These are phyloP conservation scores for Hypoxylon crocopeplum DNA, from an alignment of 495 filamentous ascomycete species.

Conservation along the genomic window DNA sequence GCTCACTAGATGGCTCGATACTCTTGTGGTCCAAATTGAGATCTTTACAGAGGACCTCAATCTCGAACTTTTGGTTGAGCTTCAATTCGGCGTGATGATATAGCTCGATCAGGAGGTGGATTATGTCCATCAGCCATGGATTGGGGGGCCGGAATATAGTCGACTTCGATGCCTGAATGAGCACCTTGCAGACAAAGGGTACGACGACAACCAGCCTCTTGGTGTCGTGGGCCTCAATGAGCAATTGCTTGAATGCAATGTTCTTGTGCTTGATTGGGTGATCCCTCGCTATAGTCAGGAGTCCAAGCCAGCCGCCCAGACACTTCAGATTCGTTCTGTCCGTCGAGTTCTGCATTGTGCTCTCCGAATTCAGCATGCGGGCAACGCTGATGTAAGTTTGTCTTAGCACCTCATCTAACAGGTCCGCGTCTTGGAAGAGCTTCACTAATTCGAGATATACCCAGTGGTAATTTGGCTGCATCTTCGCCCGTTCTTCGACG, in stretches of 20 bases:
- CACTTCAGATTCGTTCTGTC: constrained; percentile 92
- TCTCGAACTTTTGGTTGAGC: constrained; percentile 95
- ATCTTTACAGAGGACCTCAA: constrained; percentile 94
- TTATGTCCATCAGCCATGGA: constrained; percentile 95
- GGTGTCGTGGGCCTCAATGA: constrained; percentile 90
- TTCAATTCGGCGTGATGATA: constrained; percentile 93
- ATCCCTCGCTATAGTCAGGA: constrained; percentile 90
- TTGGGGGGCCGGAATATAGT: constrained; percentile 93
- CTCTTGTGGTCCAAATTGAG: constrained; percentile 85
- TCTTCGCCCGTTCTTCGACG: constrained; percentile 95
- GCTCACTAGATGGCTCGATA: constrained; percentile 82
- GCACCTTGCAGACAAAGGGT: constrained; percentile 94
- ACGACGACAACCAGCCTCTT: constrained; percentile 90
- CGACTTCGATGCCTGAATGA: constrained; percentile 82
- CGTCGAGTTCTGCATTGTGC: constrained; percentile 75
- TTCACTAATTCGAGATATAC: constrained; percentile 90
- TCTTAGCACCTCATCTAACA: constrained; percentile 89
- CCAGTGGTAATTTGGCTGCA: constrained; percentile 93
- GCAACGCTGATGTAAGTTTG: constrained; percentile 89
- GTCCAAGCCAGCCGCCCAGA: constrained; percentile 89
- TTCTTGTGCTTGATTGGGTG: constrained; percentile 96
- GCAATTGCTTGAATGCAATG: constrained; percentile 93
- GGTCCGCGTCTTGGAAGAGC: constrained; percentile 74
- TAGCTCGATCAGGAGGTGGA: constrained; percentile 85
- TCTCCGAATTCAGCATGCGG: constrained; percentile 86